These are phyloP conservation scores for Candida rishiriensis DNA, from an alignment of 805 yeast genomes.

Conservation along the genomic window DNA sequence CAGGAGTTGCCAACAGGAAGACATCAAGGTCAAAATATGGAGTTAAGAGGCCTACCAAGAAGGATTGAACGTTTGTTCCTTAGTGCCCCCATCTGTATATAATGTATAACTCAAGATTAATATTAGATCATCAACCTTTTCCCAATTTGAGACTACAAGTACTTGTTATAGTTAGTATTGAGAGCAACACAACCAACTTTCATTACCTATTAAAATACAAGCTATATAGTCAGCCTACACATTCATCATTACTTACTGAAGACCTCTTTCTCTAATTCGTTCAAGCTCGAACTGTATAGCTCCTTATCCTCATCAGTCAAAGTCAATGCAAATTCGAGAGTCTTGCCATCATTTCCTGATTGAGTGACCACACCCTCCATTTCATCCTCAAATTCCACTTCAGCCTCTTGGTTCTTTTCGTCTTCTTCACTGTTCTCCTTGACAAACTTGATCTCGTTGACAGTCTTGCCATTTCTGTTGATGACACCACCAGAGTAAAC, in stretches of 20 bases:
- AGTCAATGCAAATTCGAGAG: slow-evolving; percentile 21
- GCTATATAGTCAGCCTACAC: too few species aligned
- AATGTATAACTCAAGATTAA: not conserved
- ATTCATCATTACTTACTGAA: slow-evolving; percentile 9
- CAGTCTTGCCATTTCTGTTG: slow-evolving; percentile 40
- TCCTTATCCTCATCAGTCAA: slow-evolving; percentile 34
- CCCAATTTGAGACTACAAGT: too few species aligned
- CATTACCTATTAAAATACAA: too few species aligned
- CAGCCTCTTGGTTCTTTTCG: not conserved
- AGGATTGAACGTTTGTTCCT: slow-evolving; percentile 15
- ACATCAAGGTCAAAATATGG: slow-evolving; percentile 93
- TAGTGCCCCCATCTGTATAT: slow-evolving; percentile 7
- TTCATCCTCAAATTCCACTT: slow-evolving; percentile 2
- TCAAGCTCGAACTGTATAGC: slow-evolving; percentile 41
- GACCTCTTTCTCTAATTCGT: slow-evolving; percentile 40
- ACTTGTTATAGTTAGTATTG: too few species aligned
- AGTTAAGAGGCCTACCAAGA: slow-evolving; percentile 71
- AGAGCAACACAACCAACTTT: too few species aligned
- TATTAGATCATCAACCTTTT: too few species aligned
- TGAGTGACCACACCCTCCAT: too few species aligned
- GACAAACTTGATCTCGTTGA: slow-evolving; percentile 31
- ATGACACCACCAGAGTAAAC: slow-evolving; percentile 46
- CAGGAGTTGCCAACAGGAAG: slow-evolving; percentile 90
- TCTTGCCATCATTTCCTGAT: not conserved
- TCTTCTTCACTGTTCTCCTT: slow-evolving; percentile 6